Percentiles rank a stretch among this genome's conserved stretches.
Conservation (phyloP, 78 protist species). For the Dictyostelium purpureum region DNA sequence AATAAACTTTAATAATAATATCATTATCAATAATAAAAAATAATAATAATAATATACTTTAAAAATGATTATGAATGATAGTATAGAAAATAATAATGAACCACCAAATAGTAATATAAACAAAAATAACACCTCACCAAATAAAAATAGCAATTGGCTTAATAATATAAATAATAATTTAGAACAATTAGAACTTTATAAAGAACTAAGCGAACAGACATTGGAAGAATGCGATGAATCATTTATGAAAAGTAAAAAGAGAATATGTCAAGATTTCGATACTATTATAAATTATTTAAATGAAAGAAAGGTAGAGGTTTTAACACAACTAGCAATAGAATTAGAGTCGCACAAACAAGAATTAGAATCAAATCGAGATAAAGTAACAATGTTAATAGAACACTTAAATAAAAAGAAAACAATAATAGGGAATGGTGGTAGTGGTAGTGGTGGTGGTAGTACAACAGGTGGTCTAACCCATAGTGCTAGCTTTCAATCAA, state of each 20-base stretch:
- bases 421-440: not conserved
- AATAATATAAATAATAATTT: slow-evolving; percentile 11
- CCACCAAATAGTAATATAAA: too few relatives aligned
- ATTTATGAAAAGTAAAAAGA: slow-evolving; percentile 28
- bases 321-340: slow-evolving; percentile 43
- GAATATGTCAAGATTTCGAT: slow-evolving; percentile 52
- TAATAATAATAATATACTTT: too few relatives aligned
- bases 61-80: too few relatives aligned
- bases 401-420: slow-evolving; percentile 5
- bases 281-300: slow-evolving; percentile 14
- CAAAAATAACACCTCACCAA: too few relatives aligned
- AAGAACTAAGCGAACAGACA: slow-evolving; percentile 48
- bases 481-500: not conserved
- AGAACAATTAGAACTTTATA: slow-evolving; percentile 25
- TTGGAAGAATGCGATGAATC: slow-evolving; percentile 43
- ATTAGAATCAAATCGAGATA: slow-evolving; percentile 56
- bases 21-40: too few relatives aligned
- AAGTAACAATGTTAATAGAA: slow-evolving; percentile 3
- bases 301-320: slow-evolving; percentile 33
- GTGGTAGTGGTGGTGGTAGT: not conserved
- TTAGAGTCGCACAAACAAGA: slow-evolving; percentile 57
- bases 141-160: too few relatives aligned
- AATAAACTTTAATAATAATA: too few relatives aligned
- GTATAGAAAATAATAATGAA: too few relatives aligned
- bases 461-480: not conserved